A percentile compares a stretch with the other conserved stretches of the same genome.
Conservation (phyloP, 176 grass and related monocot species). For the Oryza longistaminata region DNA sequence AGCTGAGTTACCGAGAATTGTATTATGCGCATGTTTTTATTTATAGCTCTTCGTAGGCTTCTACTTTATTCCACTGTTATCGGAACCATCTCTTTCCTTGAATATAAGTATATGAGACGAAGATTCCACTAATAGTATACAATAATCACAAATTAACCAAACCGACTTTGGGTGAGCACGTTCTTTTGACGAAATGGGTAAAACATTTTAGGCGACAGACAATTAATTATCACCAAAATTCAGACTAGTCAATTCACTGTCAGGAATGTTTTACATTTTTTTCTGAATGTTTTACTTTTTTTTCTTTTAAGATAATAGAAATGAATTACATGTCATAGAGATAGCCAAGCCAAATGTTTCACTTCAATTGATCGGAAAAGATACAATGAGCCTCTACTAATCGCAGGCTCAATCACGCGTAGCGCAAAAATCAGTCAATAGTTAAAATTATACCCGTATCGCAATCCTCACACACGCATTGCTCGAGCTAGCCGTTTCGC, state of each 20-base stretch:
- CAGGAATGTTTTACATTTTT: neutral
- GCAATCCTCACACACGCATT: neutral
- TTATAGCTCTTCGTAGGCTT: neutral
- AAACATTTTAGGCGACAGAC: neutral
- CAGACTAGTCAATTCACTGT: neutral
- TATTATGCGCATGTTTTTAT: neutral
- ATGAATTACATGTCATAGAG: too few species aligned
- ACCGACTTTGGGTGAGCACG: too few species aligned
- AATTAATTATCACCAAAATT: neutral
- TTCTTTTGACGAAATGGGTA: too few species aligned
- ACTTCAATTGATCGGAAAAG: neutral
- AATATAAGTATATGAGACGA: neutral
- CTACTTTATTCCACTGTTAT: neutral
- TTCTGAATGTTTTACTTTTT: too few species aligned
- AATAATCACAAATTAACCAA: neutral
- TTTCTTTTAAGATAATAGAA: too few species aligned
- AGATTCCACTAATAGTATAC: neutral
- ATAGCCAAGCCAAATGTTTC: too few species aligned
- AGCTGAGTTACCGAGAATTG: neutral
- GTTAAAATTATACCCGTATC: conserved; percentile 3
- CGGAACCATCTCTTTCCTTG: neutral
- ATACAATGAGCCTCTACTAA: conserved; percentile 22
- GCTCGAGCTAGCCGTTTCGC: neutral
- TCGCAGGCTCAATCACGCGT: neutral
- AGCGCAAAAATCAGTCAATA: conserved; percentile 2